Conservation (phyloP, 352 stramenopile species). For the Pythium aquatile region DNA sequence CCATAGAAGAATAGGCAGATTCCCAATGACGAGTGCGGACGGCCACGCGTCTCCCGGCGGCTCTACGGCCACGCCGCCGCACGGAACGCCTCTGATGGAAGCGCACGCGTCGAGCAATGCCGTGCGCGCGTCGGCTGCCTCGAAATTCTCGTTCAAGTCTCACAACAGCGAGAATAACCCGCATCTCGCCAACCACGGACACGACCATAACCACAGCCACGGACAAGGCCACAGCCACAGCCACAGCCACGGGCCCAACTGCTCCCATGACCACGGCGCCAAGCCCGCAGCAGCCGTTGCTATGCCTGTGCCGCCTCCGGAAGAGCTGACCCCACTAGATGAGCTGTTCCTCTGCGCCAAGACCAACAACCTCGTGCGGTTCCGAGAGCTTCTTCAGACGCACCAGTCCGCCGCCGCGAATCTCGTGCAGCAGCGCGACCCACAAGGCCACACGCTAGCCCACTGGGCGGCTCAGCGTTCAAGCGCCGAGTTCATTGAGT, state of each 20-base stretch:
- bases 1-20: not conserved
- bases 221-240: slow-evolving; percentile 8
- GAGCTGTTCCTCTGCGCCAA: slow-evolving; percentile 68
- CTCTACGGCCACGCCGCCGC: not conserved
- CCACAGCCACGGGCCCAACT: slow-evolving; percentile 14
- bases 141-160: slow-evolving; percentile 16
- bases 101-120: not conserved
- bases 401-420: slow-evolving; percentile 34
- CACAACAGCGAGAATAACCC: slow-evolving; percentile 7
- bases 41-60: not conserved
- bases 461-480: slow-evolving; percentile 72
- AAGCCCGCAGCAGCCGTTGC: slow-evolving; percentile 6
- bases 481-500: slow-evolving; percentile 54
- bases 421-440: slow-evolving; percentile 42
- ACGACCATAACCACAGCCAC: not conserved
- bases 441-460: slow-evolving; percentile 63
- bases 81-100: slow-evolving; percentile 8
- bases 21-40: not conserved
- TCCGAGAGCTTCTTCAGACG: slow-evolving; percentile 45
- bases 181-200: not conserved
- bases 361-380: slow-evolving; percentile 50
- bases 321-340: slow-evolving; percentile 39
- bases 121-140: not conserved
- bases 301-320: not conserved
- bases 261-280: slow-evolving; percentile 6